Evolutionary conservation across 768 basidiomycete species (phyloP), one percentile per base, ranked within the genome.

Genomic region (Asterophora lycoperdoides): DNA sequence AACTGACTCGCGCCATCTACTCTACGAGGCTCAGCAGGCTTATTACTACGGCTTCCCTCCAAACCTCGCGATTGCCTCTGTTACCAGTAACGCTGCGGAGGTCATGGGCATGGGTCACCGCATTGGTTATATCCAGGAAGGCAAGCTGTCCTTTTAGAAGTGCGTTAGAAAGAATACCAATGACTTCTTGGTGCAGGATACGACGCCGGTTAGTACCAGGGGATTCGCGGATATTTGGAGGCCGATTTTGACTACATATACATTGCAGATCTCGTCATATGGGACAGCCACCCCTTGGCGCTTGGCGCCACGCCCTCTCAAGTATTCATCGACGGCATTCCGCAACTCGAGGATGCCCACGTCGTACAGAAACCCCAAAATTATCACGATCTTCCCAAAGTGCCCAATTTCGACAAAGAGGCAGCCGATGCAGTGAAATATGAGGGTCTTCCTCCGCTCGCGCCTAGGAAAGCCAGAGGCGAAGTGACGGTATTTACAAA

Each of bases 281-380:
- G 86, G 86, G 87, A 89, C 54, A 83, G 81, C 33, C 91, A 93
- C 65, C 93, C 93, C 0, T 72, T 95, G 9, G 78, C 85, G 0
- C 69, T 94, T 4, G 89, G 89, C 3, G 89, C 91, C n/a, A 90
- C 89, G 0, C 92, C 91, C 2, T 70, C 75, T 30, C 90, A 94
- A 68, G 90, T 93, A 15, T 91, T 82, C 67, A 89, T 95, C 51
- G 93, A 97, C 58, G 93, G 93, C 1, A 84, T 95, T 41, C 67
- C 84, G 1, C 93, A 97, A 60, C 58, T 89, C 2, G 57, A 68
- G 26, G 59, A 66, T 2, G 74, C 83, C 2, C 61, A 72, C 54
- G 62, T 76, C 14, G 61, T 74, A 33, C 40, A 66, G 42, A 93
- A 94, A 60, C 75, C 77, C 1, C 47, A 54, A 7, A 49, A 61